phyloP scores from a whole-genome alignment of 192 early-diverging fungal genomes.

The Diversispora eburnea region DNA sequence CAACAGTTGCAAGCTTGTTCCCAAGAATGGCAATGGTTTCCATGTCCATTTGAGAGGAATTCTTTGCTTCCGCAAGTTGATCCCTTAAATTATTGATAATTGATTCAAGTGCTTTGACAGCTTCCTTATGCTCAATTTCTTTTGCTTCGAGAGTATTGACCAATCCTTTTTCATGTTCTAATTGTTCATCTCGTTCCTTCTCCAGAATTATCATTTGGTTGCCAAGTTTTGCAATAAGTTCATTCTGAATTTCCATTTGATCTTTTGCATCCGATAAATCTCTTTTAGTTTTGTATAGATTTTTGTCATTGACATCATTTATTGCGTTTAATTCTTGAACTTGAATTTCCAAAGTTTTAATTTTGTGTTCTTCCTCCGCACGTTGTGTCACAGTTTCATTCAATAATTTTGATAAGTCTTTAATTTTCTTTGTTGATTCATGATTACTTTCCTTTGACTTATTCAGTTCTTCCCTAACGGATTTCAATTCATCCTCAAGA shows the following conservation, averaged over 20 bases:
- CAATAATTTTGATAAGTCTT: constrained; percentile 13
- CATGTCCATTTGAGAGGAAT: background rate
- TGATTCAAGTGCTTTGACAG: constrained; percentile 8
- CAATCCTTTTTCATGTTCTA: background rate
- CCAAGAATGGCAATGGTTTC: background rate
- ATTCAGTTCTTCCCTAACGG: background rate
- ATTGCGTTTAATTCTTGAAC: background rate
- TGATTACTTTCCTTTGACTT: background rate
- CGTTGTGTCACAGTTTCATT: constrained; percentile 12
- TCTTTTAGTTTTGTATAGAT: background rate
- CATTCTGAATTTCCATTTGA: constrained; percentile 18
- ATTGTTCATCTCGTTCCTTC: constrained; percentile 6
- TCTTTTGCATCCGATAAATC: constrained; percentile 1
- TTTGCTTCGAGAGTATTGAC: background rate
- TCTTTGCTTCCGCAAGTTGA: background rate
- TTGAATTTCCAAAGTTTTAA: constrained; percentile 5
- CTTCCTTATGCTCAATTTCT: constrained; percentile 1
- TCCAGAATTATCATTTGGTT: background rate
- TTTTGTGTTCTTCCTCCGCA: background rate
- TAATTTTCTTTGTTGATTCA: background rate
- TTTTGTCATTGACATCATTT: background rate
- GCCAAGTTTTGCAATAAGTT: constrained; percentile 13
- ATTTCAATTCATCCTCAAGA: constrained; percentile 10
- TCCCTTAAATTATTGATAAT: background rate
- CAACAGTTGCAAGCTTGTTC: background rate